Conservation (phyloP, 805 yeast species). For the Clavispora asparagi region DNA sequence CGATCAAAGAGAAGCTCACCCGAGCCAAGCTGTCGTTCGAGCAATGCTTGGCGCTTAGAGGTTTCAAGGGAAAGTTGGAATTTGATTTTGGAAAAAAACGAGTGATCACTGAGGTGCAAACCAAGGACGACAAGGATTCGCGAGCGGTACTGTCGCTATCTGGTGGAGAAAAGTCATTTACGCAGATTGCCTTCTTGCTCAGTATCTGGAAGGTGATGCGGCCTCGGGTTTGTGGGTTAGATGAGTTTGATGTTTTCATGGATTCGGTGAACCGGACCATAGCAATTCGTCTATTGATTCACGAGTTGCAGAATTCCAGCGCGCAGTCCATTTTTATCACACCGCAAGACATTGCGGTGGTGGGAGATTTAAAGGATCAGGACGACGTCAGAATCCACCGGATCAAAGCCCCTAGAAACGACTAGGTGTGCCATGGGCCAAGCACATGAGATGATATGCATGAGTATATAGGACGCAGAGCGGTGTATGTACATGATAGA, state of each 20-base stretch:
- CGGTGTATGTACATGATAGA: background rate
- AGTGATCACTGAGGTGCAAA: conserved; percentile 57
- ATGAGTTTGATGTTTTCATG: conserved; percentile 97
- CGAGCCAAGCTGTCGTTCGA: conserved; percentile 45
- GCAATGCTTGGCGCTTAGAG: conserved; percentile 56
- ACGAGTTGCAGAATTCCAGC: conserved; percentile 57
- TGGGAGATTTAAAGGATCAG: conserved; percentile 48
- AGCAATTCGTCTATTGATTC: conserved; percentile 69
- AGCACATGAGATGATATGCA: background rate
- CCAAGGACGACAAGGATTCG: conserved; percentile 51
- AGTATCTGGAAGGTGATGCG: conserved; percentile 94
- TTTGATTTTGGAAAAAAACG: conserved; percentile 52
- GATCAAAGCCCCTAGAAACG: conserved; percentile 39
- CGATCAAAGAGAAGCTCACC: conserved; percentile 24
- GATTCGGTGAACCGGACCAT: conserved; percentile 84
- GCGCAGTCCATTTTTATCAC: conserved; percentile 91
- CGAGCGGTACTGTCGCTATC: conserved; percentile 80
- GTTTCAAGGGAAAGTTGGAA: conserved; percentile 65
- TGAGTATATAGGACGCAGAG: too few species aligned
- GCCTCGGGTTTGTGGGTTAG: conserved; percentile 81
- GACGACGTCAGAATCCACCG: conserved; percentile 59
- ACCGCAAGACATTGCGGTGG: conserved; percentile 80
- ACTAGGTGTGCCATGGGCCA: conserved; percentile 2
- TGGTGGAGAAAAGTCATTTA: conserved; percentile 95
- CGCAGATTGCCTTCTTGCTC: conserved; percentile 81